A percentile compares a stretch with the other conserved stretches of the same genome.
phyloP scores from a whole-genome alignment of 805 yeast species.

The Saccharomycopsis microspora region DNA sequence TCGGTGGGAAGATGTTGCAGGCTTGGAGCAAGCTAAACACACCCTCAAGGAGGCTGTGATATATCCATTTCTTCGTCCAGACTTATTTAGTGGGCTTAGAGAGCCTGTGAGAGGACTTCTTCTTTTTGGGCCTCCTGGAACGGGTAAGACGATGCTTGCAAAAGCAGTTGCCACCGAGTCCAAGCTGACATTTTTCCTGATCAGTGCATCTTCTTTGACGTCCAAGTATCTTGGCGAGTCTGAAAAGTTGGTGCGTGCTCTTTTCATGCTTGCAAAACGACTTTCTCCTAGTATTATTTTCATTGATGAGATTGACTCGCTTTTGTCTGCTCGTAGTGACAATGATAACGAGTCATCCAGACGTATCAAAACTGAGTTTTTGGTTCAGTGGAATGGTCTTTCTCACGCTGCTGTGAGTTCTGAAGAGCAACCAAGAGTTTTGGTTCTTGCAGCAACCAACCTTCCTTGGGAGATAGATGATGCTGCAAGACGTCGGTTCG shows the following conservation, averaged over 20 bases:
- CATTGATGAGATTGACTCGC: conserved; percentile 92
- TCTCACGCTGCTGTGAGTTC: conserved; percentile 70
- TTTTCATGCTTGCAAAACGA: conserved; percentile 75
- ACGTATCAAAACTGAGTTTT: conserved; percentile 84
- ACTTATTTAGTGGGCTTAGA: conserved; percentile 78
- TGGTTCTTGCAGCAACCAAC: conserved; percentile 91
- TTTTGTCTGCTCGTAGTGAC: conserved; percentile 69
- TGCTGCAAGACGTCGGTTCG: conserved; percentile 92
- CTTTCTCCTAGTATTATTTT: conserved; percentile 90
- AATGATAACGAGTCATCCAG: conserved; percentile 83
- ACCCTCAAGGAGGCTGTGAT: conserved; percentile 93
- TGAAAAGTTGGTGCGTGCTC: conserved; percentile 83
- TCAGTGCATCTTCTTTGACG: conserved; percentile 82
- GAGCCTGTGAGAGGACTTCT: conserved; percentile 97
- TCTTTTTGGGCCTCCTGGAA: conserved; percentile 96
- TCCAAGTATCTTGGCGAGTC: conserved; percentile 78
- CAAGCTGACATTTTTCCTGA: conserved; percentile 84
- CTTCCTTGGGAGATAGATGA: conserved; percentile 97
- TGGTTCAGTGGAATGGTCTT: conserved; percentile 91
- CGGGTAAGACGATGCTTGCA: conserved; percentile 97
- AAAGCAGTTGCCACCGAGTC: conserved; percentile 97
- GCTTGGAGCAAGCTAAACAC: conserved; percentile 76
- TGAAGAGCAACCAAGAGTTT: conserved; percentile 44
- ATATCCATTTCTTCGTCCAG: conserved; percentile 91
- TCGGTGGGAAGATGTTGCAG: conserved; percentile 94